phyloP scores from a whole-genome alignment of 2,329 filamentous ascomycete species.

The Fusarium subtropicale region DNA sequence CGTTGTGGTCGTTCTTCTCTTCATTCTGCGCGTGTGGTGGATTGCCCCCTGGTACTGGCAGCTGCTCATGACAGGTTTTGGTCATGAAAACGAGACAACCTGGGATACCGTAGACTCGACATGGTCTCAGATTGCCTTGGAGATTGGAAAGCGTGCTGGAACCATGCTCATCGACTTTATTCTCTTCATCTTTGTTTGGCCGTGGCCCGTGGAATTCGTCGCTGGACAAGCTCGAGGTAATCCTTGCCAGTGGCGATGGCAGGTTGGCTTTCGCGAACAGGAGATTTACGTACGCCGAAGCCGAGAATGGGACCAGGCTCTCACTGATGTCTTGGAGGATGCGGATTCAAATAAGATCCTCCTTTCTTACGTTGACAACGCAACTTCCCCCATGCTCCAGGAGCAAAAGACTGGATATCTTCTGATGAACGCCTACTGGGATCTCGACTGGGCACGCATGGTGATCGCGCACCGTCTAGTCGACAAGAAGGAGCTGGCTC shows the following conservation, averaged over 20 bases:
- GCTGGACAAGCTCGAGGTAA: slow-evolving; percentile 67
- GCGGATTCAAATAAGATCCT: slow-evolving; percentile 67
- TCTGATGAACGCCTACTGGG: slow-evolving; percentile 86
- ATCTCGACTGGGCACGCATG: slow-evolving; percentile 88
- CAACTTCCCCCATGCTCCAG: slow-evolving; percentile 74
- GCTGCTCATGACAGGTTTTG: slow-evolving; percentile 73
- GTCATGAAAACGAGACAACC: slow-evolving; percentile 73
- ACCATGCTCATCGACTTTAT: slow-evolving; percentile 81
- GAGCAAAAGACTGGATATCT: slow-evolving; percentile 87
- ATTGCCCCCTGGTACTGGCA: slow-evolving; percentile 79
- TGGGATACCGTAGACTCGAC: slow-evolving; percentile 69
- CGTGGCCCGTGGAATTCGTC: slow-evolving; percentile 80
- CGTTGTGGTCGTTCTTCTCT: slow-evolving; percentile 69
- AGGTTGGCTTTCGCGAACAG: slow-evolving; percentile 78
- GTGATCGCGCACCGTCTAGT: slow-evolving; percentile 76
- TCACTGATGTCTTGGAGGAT: slow-evolving; percentile 66
- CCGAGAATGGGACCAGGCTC: slow-evolving; percentile 74
- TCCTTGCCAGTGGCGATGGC: slow-evolving; percentile 79
- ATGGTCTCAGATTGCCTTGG: slow-evolving; percentile 66
- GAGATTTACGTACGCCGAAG: slow-evolving; percentile 87
- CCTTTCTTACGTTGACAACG: slow-evolving; percentile 71
- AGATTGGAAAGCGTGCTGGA: slow-evolving; percentile 69
- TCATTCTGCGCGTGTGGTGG: slow-evolving; percentile 75
- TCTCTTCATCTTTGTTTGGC: slow-evolving; percentile 74
- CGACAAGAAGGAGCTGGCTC: slow-evolving; percentile 67